phyloP scores from a whole-genome alignment of 352 stramenopile genomes.

The Globisporangium spiculum region DNA sequence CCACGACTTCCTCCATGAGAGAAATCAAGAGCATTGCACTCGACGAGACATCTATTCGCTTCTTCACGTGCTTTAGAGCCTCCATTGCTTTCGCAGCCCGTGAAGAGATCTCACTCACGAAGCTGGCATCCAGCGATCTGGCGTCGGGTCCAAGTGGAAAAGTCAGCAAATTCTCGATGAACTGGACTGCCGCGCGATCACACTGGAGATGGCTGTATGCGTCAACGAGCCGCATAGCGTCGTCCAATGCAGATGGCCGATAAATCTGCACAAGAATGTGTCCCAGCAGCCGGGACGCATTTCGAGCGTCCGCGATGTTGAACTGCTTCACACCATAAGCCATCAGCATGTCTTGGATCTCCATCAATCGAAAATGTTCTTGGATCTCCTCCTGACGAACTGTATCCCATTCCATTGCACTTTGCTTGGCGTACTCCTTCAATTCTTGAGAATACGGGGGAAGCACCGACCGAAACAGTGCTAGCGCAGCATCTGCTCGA shows the following conservation, averaged over 20 bases:
- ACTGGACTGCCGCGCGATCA: slow-evolving; percentile 51
- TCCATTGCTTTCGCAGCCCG: slow-evolving; percentile 22
- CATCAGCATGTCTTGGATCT: slow-evolving; percentile 75
- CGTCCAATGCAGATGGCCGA: slow-evolving; percentile 39
- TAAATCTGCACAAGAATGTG: slow-evolving; percentile 60
- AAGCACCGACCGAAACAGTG: slow-evolving; percentile 35
- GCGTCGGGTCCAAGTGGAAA: slow-evolving; percentile 13
- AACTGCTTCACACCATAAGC: slow-evolving; percentile 58
- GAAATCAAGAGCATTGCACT: slow-evolving; percentile 31
- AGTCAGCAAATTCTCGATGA: slow-evolving; percentile 62
- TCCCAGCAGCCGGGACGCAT: slow-evolving; percentile 42
- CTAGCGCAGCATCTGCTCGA: slow-evolving; percentile 31
- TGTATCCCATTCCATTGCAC: slow-evolving; percentile 36
- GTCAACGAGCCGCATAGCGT: slow-evolving; percentile 63
- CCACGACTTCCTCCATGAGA: slow-evolving; percentile 51
- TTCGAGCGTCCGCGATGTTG: slow-evolving; percentile 46
- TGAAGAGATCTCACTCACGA: slow-evolving; percentile 13
- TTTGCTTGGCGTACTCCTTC: slow-evolving; percentile 41
- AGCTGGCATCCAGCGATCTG: neutral
- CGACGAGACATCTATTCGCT: slow-evolving; percentile 21
- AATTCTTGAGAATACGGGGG: slow-evolving; percentile 56
- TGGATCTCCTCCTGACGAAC: slow-evolving; percentile 46
- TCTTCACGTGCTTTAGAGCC: slow-evolving; percentile 45
- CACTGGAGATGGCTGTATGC: slow-evolving; percentile 50
- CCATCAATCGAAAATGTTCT: slow-evolving; percentile 66